A percentile compares a stretch with the other conserved stretches of the same genome.
phyloP scores from a whole-genome alignment of 768 basidiomycete genomes.

The Leccinellum luteum region DNA sequence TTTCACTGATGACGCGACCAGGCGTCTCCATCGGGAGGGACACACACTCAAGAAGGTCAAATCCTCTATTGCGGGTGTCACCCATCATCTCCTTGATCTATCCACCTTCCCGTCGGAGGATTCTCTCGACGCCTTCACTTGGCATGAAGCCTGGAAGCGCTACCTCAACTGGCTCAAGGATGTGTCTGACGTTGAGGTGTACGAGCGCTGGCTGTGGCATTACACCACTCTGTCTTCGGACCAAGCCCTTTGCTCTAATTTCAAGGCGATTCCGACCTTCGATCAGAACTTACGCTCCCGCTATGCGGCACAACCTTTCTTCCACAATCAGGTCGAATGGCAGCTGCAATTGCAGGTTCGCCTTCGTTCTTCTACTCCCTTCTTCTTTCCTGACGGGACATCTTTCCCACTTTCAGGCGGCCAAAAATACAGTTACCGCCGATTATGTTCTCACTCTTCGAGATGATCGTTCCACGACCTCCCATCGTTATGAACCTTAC shows the following conservation, averaged over 20 bases:
- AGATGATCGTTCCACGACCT: too few species aligned
- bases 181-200: neutral
- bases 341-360: neutral
- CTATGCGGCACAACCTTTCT: neutral
- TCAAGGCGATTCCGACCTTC: neutral
- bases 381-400: too few species aligned
- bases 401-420: too few species aligned
- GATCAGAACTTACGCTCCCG: neutral
- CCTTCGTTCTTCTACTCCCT: too few species aligned
- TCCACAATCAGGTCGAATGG: neutral
- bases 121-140: too few species aligned
- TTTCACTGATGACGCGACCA: neutral
- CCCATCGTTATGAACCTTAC: too few species aligned
- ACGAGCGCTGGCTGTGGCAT: neutral
- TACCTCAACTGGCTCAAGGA: neutral
- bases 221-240: neutral
- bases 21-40: neutral
- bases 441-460: too few species aligned
- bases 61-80: neutral
- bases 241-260: neutral
- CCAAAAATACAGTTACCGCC: too few species aligned
- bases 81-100: neutral
- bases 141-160: neutral
- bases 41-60: neutral
- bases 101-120: neutral